Evolutionary conservation across 1,284 basidiomycete genomes (phyloP).

Genomic region (Sanghuangporus baumii): DNA sequence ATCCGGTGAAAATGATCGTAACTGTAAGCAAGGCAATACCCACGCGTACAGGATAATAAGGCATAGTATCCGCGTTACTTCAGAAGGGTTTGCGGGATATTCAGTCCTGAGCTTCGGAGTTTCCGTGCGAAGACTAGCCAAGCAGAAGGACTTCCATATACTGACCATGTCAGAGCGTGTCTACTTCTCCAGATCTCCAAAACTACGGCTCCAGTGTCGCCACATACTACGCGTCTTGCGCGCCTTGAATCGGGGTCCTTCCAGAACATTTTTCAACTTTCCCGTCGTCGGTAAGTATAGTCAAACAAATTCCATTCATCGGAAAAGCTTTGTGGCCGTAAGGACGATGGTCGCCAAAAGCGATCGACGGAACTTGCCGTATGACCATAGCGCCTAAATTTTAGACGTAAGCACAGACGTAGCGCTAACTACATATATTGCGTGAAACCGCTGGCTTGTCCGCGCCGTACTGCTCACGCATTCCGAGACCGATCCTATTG

Average conservation of each 20-base stretch:
- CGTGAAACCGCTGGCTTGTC: no score
- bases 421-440: no score
- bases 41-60: no score
- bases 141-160: not conserved
- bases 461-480: no score
- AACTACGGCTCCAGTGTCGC: not conserved
- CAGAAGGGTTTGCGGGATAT: not conserved
- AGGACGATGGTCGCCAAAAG: not conserved
- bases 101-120: not conserved
- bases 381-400: not conserved
- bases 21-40: not conserved
- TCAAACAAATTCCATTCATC: not conserved
- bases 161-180: not conserved
- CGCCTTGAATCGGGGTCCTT: not conserved
- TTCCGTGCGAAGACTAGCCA: not conserved
- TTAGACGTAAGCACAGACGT: no score
- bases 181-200: not conserved
- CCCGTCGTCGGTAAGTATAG: not conserved
- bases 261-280: not conserved
- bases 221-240: not conserved
- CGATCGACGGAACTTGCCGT: not conserved
- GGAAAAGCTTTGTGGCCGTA: not conserved
- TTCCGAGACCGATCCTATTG: no score
- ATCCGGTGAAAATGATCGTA: not conserved
- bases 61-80: not conserved